Percentiles rank a stretch among this genome's conserved stretches.
Evolutionary conservation across 164 flowering plant genomes (phyloP).

Genomic region (Piper betle): DNA sequence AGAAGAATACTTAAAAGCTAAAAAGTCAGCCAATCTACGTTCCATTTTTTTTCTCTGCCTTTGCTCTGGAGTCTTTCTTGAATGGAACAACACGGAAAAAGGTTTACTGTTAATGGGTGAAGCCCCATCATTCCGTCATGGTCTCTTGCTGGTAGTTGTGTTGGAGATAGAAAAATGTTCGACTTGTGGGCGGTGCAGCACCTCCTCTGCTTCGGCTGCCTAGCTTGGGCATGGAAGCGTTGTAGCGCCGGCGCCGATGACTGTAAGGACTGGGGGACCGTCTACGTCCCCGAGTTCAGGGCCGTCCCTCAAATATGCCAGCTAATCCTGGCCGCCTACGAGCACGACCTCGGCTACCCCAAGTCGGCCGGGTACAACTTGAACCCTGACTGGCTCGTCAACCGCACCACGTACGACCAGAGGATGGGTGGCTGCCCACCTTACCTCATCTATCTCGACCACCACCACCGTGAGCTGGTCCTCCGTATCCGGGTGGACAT

Average conservation of each 20-base stretch:
- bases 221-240: slow-evolving; percentile 84
- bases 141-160: no score
- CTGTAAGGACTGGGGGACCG: slow-evolving; percentile 53
- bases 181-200: slow-evolving; percentile 24
- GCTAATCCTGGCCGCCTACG: slow-evolving; percentile 66
- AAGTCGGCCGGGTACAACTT: slow-evolving; percentile 38
- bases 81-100: no score
- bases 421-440: slow-evolving; percentile 65
- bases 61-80: no score
- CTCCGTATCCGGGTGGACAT: slow-evolving; percentile 50
- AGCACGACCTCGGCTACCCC: slow-evolving; percentile 51
- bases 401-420: slow-evolving; percentile 56
- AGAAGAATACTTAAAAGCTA: no score
- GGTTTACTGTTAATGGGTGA: no score
- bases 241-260: slow-evolving; percentile 73
- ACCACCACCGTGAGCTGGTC: slow-evolving; percentile 43
- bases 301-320: slow-evolving; percentile 77
- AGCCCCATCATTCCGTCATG: no score
- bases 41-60: no score
- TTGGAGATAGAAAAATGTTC: no score
- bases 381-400: slow-evolving; percentile 55
- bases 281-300: slow-evolving; percentile 58
- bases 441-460: slow-evolving; percentile 71
- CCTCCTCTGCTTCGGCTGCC: slow-evolving; percentile 45
- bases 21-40: no score